phyloP scores from a whole-genome alignment of 305 asterid species.

The Fraxinus nigra region DNA sequence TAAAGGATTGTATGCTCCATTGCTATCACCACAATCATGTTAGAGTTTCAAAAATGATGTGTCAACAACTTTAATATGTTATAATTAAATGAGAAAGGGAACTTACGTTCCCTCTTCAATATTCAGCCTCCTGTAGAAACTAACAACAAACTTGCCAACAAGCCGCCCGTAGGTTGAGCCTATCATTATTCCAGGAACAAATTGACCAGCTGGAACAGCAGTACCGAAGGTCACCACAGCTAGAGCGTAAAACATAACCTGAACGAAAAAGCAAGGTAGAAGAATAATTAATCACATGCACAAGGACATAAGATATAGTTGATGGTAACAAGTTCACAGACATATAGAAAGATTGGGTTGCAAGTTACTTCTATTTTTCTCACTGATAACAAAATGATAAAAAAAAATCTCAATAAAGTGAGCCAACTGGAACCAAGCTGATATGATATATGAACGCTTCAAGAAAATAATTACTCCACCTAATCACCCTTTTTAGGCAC shows the following conservation, averaged over 20 bases:
- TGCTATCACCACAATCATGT: constrained; percentile 9
- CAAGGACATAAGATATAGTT: constrained; percentile 1
- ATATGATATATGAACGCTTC: not conserved
- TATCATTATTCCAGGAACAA: constrained; percentile 98
- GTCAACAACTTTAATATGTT: constrained; percentile 9
- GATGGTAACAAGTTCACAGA: not conserved
- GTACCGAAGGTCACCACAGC: constrained; percentile 94
- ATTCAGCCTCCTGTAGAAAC: constrained; percentile 71
- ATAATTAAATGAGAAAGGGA: constrained; percentile 11
- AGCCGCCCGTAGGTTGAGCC: constrained; percentile 97
- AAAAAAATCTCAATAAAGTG: not conserved
- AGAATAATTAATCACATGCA: constrained; percentile 7
- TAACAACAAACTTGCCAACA: constrained; percentile 96
- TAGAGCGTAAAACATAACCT: constrained; percentile 94
- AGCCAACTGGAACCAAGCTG: not conserved
- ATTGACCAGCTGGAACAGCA: constrained; percentile 97
- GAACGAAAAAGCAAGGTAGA: constrained; percentile 25
- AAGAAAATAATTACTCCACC: constrained; percentile 4
- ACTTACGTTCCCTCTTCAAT: constrained; percentile 99
- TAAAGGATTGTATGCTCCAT: not conserved
- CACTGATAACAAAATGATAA: not conserved
- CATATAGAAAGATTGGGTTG: not conserved
- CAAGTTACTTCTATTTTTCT: not conserved
- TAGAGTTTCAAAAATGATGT: constrained; percentile 11
- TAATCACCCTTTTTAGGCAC: not conserved